Conservation (phyloP, 768 basidiomycete species). For the Russula dissimulans region DNA sequence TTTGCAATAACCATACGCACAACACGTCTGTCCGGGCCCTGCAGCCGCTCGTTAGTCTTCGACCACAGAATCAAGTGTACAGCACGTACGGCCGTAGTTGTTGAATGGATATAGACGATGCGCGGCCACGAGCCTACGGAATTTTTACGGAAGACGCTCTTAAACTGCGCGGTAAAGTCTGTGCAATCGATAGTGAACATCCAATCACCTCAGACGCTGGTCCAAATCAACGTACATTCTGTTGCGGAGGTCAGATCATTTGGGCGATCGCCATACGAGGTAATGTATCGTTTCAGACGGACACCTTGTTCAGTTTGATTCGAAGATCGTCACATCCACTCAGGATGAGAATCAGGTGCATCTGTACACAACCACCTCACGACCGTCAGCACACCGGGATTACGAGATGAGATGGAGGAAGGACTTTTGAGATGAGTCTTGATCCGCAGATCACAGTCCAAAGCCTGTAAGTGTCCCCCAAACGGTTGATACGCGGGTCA, state of each 20-base stretch:
- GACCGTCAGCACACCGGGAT: not conserved
- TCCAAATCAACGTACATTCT: slow-evolving; percentile 41
- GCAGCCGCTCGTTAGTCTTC: not conserved
- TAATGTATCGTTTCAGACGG: slow-evolving; percentile 45
- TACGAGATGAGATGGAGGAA: not conserved
- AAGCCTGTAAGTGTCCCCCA: not conserved
- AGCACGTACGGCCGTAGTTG: slow-evolving; percentile 8
- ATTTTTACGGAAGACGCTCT: not conserved
- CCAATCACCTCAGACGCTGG: not conserved
- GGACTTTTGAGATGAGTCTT: not conserved
- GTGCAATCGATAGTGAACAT: not conserved
- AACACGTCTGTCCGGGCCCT: not conserved
- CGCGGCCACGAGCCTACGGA: not conserved
- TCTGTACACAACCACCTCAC: not conserved
- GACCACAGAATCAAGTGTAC: no score
- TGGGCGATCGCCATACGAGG: slow-evolving; percentile 56
- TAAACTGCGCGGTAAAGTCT: slow-evolving; percentile 1
- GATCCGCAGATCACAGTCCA: slow-evolving; percentile 5
- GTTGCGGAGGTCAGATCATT: slow-evolving; percentile 56
- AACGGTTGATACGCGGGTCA: slow-evolving; percentile 55
- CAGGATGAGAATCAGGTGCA: slow-evolving; percentile 29
- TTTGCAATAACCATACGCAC: no score
- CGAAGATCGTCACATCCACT: slow-evolving; percentile 53
- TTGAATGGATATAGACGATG: not conserved
- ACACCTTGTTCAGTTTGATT: slow-evolving; percentile 47